Conservation (phyloP, 768 basidiomycete genomes). For the Butyriboletus loyo region DNA sequence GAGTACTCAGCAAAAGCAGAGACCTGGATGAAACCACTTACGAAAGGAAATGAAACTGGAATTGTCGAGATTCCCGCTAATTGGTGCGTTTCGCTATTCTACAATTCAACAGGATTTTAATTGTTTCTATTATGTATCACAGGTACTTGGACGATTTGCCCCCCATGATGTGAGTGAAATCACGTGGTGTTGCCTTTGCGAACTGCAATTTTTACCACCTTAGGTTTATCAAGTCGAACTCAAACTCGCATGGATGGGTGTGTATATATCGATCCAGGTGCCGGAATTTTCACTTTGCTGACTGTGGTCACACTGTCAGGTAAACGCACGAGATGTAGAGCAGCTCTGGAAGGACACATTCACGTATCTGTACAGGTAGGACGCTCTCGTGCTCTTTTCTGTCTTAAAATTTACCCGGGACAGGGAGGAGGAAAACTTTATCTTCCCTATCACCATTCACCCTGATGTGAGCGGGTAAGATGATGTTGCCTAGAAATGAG, state of each 20-base stretch:
- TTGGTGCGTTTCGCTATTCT: slow-evolving; percentile 42
- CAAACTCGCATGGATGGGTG: slow-evolving; percentile 75
- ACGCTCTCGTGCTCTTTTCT: background rate
- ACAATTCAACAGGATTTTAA: background rate
- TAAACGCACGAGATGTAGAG: slow-evolving; percentile 64
- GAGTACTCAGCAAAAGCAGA: slow-evolving; percentile 55
- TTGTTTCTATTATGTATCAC: background rate
- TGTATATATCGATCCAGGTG: slow-evolving; percentile 1
- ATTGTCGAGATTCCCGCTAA: slow-evolving; percentile 65
- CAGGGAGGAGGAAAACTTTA: slow-evolving; percentile 61
- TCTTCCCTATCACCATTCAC: slow-evolving; percentile 78
- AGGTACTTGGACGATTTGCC: slow-evolving; percentile 74
- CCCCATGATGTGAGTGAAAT: slow-evolving; percentile 57
- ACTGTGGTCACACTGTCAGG: slow-evolving; percentile 31
- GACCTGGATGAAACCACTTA: slow-evolving; percentile 74
- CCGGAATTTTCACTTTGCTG: background rate
- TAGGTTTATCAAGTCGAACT: slow-evolving; percentile 67
- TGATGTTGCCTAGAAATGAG: background rate
- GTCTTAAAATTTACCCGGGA: background rate
- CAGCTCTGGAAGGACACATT: slow-evolving; percentile 77
- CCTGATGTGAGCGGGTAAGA: slow-evolving; percentile 70
- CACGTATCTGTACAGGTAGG: slow-evolving; percentile 60
- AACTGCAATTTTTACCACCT: background rate
- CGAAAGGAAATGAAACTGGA: slow-evolving; percentile 60
- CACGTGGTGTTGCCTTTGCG: background rate